Conservation (phyloP, 2,329 filamentous ascomycete genomes). For the Fusarium denticulatum region DNA sequence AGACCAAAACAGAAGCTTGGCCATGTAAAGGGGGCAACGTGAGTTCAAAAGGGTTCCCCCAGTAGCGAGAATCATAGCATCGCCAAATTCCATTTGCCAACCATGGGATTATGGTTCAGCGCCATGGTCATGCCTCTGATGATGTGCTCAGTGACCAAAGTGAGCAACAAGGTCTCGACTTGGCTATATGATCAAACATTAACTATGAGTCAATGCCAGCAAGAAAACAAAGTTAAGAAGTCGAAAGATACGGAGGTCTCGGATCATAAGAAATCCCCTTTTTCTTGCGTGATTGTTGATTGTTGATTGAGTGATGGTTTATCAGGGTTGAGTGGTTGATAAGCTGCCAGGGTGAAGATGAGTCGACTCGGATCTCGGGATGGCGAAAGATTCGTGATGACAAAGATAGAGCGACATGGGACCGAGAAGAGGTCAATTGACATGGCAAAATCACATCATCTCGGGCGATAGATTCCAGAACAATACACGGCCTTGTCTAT, state of each 20-base stretch:
- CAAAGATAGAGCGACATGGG: constrained; percentile 8
- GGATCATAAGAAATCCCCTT: not conserved
- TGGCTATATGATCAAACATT: constrained; percentile 13
- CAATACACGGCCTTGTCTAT: not conserved
- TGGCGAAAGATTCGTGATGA: constrained; percentile 20
- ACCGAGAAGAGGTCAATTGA: not conserved
- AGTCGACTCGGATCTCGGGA: constrained; percentile 34
- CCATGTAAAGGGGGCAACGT: not conserved
- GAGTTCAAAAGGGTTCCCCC: constrained; percentile 1
- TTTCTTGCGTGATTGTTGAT: constrained; percentile 6
- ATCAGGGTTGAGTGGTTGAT: constrained; percentile 7
- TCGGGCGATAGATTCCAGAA: constrained; percentile 4
- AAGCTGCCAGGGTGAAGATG: constrained; percentile 6
- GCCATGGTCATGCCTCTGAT: constrained; percentile 24
- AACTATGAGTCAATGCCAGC: not conserved
- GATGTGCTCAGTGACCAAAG: constrained; percentile 34
- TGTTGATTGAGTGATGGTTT: not conserved
- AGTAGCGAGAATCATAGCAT: constrained; percentile 5
- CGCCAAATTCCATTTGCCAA: constrained; percentile 14
- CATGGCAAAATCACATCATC: constrained; percentile 33
- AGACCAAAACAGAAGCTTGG: constrained; percentile 6
- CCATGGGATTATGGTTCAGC: constrained; percentile 24
- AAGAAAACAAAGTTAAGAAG: not conserved
- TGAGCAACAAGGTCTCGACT: constrained; percentile 29
- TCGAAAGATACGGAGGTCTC: constrained; percentile 1